Evolutionary conservation across 2,329 filamentous ascomycete genomes (phyloP), one percentile per base, ranked within the genome.

Genomic region (Lizonia empirigonia): DNA sequence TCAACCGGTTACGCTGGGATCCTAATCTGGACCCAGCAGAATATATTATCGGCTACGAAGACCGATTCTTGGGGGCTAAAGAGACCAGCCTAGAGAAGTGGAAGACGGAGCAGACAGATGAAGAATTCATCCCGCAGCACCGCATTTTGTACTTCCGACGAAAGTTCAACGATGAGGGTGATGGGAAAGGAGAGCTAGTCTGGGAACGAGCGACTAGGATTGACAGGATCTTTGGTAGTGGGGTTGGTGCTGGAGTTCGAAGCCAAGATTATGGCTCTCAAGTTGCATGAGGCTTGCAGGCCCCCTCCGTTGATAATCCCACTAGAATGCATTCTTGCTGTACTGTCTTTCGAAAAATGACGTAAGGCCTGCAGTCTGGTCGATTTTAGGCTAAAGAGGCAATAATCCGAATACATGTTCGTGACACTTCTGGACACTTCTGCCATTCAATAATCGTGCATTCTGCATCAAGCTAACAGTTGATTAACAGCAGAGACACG

Each of bases 91-190:
- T 82, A 3, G 72, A 75, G 36, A 72, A 69, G n/a, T 83, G 81
- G 81, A 79, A 81, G 59, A 76, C 72, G 15, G 80, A 82, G 38
- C 75, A 76, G 24, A 82, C 80, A 8, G 74, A 83, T 22, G 80
- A 83, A 51, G 80, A 83, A 37, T 83, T 82, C 48, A 82, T 83
- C 48, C 81, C 81, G 3, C 76, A 79, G 56, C 80, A 83, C 67
- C 74, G 81, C 2, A 78, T 84, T 15, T 52, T 79, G 46, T 79
- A 80, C 53, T 78, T 82, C 56, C 78, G 75, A 55, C 72, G 72
- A 53, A 74, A 68, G 15, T 65, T 56, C 5, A 63, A 69, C 29
- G 55, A 55, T 13, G 55, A 50, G 29, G 58, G 51, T 23, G 53
- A 37, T 16, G 59, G 50, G 27, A 55, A 35, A 22, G 65, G 57